Base-by-base conservation (phyloP, 768 basidiomycete genomes). In the Naganishia friedmannii region DNA sequence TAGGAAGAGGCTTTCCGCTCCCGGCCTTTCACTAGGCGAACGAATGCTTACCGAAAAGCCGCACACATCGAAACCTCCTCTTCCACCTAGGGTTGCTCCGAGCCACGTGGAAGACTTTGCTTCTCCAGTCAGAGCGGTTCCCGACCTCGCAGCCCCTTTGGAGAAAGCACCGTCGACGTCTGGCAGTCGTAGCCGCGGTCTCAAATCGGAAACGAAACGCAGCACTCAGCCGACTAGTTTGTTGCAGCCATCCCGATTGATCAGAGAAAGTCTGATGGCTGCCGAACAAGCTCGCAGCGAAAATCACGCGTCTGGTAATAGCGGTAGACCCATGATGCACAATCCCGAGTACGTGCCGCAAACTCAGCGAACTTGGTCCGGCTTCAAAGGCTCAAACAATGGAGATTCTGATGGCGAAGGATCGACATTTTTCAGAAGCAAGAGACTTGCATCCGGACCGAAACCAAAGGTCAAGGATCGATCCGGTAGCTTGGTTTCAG, bases 171-270 rank as follows among this genome's bases (percentile, higher is more conserved):
- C 55, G 17, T 32, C 28, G 19, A 21, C 12, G 12, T 56, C 29
- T 9, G 57, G n/a, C 17, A 58, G 21, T 37, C 57, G 32, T 34
- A 23, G 31, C n/a, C 57, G 37, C 8, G 17, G 34, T 32, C 4
- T 21, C 21, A 37, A 23, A 12, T 23, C 31, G 23, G 37, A 37
- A 23, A 7, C 10, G 17, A 63, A 45, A 13, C 39, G 28, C 28
- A 45, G 13, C 19, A 37, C 37, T n/a, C 60, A 63, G 60, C 60
- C 60, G 39, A 63, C 60, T 12, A 63, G 60, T 15, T 23, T 63
- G 7, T 26, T 63, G 60, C 37, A 63, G 42, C 60, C 60, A 46
- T 63, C 60, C 13, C 60, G 60, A 63, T 29, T 63, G 60, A 63
- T 63, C 6, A 42, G 42, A 17, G 60, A n/a, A 28, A 42, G 60